phyloP scores from a whole-genome alignment of 2,329 filamentous ascomycete genomes.

The Apiospora saccharicola region DNA sequence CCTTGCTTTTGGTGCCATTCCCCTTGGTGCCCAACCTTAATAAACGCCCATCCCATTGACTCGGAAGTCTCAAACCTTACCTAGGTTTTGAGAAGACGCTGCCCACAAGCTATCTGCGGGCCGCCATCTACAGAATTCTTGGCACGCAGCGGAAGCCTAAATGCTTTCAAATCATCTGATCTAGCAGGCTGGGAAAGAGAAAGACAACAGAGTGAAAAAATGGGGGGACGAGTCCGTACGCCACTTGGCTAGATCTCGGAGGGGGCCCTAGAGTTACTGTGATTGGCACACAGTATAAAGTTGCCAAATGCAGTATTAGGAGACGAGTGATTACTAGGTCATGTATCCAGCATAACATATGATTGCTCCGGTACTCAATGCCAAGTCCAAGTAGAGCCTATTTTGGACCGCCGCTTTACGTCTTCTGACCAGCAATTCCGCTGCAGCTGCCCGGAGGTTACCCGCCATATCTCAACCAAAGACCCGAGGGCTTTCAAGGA shows the following conservation, averaged over 20 bases:
- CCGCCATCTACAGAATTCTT: not conserved
- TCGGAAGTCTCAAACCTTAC: not conserved
- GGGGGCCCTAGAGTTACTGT: not conserved
- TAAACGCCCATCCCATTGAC: not conserved
- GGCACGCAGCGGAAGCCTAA: slow-evolving; percentile 6
- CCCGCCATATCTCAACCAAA: not conserved
- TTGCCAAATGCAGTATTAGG: slow-evolving; percentile 5
- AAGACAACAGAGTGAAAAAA: not conserved
- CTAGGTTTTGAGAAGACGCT: not conserved
- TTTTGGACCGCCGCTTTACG: slow-evolving; percentile 17
- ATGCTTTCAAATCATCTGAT: slow-evolving; percentile 7
- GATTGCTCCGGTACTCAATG: not conserved
- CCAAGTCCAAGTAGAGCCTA: not conserved
- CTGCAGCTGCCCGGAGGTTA: slow-evolving; percentile 7
- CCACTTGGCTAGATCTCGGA: not conserved
- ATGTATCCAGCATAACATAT: slow-evolving; percentile 10
- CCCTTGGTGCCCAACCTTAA: slow-evolving; percentile 8
- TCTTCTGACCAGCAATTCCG: not conserved
- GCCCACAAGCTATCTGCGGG: slow-evolving; percentile 4
- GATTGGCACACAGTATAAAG: slow-evolving; percentile 17
- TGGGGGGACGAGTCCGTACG: not conserved
- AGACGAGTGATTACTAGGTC: slow-evolving; percentile 9
- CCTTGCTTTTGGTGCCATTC: slow-evolving; percentile 8
- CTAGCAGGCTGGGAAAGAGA: not conserved
- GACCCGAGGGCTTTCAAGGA: not conserved